These are phyloP conservation scores for Geotrichum fermentans DNA, from an alignment of 1,139 yeast species.

Conservation along the genomic window DNA sequence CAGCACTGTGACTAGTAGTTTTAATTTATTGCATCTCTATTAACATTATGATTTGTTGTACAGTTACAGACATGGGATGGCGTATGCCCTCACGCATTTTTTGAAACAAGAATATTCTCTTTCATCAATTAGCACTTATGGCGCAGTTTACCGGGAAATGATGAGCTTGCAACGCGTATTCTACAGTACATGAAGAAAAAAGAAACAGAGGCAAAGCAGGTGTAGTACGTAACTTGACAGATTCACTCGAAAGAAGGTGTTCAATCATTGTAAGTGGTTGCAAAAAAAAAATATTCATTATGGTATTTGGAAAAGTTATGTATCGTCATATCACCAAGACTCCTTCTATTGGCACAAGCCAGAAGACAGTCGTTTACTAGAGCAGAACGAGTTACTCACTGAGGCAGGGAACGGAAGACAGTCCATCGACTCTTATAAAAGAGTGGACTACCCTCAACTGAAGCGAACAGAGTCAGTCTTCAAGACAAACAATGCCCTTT, in stretches of 20 bases:
- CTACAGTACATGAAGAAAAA: no score
- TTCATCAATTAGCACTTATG: no score
- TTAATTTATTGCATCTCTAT: background rate
- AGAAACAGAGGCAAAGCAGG: no score
- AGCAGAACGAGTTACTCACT: conserved; percentile 15
- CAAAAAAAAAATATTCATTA: no score
- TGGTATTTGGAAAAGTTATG: no score
- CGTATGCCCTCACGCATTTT: background rate
- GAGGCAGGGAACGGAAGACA: conserved; percentile 20
- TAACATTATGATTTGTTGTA: no score
- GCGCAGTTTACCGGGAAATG: no score
- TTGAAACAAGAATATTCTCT: background rate
- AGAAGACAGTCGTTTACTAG: conserved; percentile 12
- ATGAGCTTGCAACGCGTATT: no score
- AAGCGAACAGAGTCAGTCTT: conserved; percentile 13
- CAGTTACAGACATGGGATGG: no score
- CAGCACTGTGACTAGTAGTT: background rate
- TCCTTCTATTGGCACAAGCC: background rate
- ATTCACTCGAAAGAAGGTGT: no score
- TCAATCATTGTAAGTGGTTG: no score
- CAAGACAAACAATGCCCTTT: conserved; percentile 12
- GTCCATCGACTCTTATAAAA: background rate
- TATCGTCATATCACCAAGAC: conserved; percentile 10
- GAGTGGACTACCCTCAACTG: conserved; percentile 16
- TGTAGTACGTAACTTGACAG: no score